phyloP scores from a whole-genome alignment of 441 rosid species.

The Raphanus hybrid region DNA sequence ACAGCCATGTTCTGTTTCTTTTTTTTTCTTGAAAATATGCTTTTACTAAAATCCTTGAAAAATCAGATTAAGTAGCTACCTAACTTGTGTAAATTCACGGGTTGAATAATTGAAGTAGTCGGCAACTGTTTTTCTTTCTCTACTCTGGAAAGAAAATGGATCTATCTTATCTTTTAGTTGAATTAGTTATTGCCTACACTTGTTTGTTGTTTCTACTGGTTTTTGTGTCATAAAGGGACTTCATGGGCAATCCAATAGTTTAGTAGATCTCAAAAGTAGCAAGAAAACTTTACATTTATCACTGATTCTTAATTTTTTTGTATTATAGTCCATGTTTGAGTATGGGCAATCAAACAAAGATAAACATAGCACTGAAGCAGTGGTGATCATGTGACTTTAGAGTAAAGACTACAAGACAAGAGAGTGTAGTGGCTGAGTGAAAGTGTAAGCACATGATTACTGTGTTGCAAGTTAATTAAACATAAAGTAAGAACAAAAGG shows the following conservation, averaged over 20 bases:
- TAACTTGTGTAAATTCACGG: constrained; percentile 9
- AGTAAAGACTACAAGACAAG: constrained; percentile 1
- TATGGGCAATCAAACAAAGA: constrained; percentile 19
- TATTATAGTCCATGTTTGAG: background rate
- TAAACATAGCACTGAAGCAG: constrained; percentile 11
- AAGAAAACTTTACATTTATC: constrained; percentile 9
- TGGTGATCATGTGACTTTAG: constrained; percentile 11
- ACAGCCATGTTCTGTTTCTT: background rate
- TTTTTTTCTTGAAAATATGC: background rate
- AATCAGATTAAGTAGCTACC: background rate
- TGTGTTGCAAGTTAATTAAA: background rate
- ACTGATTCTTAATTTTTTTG: background rate
- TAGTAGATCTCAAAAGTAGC: constrained; percentile 31
- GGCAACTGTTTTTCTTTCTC: constrained; percentile 23
- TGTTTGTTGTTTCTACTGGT: constrained; percentile 18
- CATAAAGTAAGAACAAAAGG: constrained; percentile 16
- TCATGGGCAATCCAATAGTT: constrained; percentile 35
- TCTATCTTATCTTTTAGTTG: background rate
- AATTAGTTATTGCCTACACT: constrained; percentile 5
- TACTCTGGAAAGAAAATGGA: background rate
- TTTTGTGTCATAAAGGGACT: constrained; percentile 17
- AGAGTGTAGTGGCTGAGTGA: background rate
- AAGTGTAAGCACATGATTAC: constrained; percentile 13
- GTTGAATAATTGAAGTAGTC: constrained; percentile 21
- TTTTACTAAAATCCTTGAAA: background rate